These are phyloP conservation scores for Rhytidhysteron rufulum DNA, from an alignment of 2,329 filamentous ascomycete species.

Conservation along the genomic window DNA sequence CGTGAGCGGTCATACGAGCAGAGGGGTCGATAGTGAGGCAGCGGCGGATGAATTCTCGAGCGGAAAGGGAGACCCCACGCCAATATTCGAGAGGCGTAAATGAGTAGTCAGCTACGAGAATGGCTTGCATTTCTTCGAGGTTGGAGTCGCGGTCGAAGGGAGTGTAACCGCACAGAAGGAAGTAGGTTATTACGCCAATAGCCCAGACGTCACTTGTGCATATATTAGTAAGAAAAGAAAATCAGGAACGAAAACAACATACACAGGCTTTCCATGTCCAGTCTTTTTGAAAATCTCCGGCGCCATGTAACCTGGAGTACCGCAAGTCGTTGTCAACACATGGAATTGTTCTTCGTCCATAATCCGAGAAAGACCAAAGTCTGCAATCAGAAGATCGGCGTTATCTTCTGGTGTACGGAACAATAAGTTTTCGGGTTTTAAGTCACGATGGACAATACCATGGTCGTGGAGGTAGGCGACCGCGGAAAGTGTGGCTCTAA, in stretches of 20 bases:
- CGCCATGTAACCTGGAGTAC: constrained; percentile 98
- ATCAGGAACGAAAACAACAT: constrained; percentile 24
- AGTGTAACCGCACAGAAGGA: constrained; percentile 95
- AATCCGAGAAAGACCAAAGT: constrained; percentile 92
- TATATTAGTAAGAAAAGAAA: no score
- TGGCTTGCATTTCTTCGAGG: constrained; percentile 99
- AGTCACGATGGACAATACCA: constrained; percentile 94
- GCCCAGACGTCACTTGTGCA: constrained; percentile 82
- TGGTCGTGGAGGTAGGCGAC: constrained; percentile 98
- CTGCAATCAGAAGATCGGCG: constrained; percentile 91
- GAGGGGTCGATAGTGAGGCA: constrained; percentile 89
- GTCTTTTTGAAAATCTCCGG: constrained; percentile 99
- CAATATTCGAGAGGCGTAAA: constrained; percentile 96
- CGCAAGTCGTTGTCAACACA: constrained; percentile 94
- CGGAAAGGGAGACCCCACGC: constrained; percentile 79
- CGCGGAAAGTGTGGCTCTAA: constrained; percentile 91
- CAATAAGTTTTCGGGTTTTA: constrained; percentile 95
- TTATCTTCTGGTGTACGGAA: constrained; percentile 98
- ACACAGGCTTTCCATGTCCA: constrained; percentile 94
- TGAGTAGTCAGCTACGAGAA: constrained; percentile 91
- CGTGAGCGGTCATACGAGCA: constrained; percentile 86
- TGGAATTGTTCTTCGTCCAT: constrained; percentile 99
- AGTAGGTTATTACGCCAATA: constrained; percentile 97
- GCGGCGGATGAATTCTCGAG: constrained; percentile 86
- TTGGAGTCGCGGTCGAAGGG: constrained; percentile 97